Percentiles rank a stretch among this genome's conserved stretches.
These are phyloP conservation scores for Rhodosporidiobolus odoratus DNA, from an alignment of 768 basidiomycete genomes.

Conservation along the genomic window DNA sequence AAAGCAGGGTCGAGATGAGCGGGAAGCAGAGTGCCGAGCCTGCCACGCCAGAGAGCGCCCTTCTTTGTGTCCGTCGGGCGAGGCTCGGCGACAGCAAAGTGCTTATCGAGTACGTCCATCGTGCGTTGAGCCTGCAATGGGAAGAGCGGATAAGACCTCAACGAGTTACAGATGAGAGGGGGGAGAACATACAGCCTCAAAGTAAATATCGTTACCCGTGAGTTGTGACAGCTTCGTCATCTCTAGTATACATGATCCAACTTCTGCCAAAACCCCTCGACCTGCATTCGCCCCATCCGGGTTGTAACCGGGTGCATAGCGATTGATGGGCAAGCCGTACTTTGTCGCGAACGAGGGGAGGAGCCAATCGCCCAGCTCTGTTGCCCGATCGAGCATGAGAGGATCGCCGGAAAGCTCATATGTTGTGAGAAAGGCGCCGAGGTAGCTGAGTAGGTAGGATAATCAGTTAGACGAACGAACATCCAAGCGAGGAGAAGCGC, in stretches of 20 bases:
- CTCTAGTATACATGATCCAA: slow-evolving; percentile 49
- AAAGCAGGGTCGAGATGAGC: slow-evolving; percentile 9
- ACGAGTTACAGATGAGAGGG: background rate
- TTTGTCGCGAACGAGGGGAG: slow-evolving; percentile 46
- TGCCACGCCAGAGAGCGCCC: background rate
- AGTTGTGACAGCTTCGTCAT: slow-evolving; percentile 47
- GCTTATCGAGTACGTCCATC: slow-evolving; percentile 45
- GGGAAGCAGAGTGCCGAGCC: slow-evolving; percentile 31
- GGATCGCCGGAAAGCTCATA: slow-evolving; percentile 50
- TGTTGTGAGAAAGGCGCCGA: slow-evolving; percentile 49
- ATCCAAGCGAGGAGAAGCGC: no score
- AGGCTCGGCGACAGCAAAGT: background rate
- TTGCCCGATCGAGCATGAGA: slow-evolving; percentile 48
- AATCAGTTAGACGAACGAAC: no score
- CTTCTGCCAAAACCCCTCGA: slow-evolving; percentile 45
- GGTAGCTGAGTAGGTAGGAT: slow-evolving; percentile 40
- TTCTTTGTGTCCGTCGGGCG: background rate
- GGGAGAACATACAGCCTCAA: slow-evolving; percentile 41
- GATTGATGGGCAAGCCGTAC: slow-evolving; percentile 44
- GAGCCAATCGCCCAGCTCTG: slow-evolving; percentile 48
- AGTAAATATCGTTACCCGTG: slow-evolving; percentile 48
- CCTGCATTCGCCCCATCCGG: slow-evolving; percentile 38
- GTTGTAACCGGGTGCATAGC: slow-evolving; percentile 45
- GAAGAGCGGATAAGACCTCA: no score
- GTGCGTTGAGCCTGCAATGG: slow-evolving; percentile 44